Base-by-base conservation (phyloP, 257 asterid genomes). In the Marsdenia floribunda region DNA sequence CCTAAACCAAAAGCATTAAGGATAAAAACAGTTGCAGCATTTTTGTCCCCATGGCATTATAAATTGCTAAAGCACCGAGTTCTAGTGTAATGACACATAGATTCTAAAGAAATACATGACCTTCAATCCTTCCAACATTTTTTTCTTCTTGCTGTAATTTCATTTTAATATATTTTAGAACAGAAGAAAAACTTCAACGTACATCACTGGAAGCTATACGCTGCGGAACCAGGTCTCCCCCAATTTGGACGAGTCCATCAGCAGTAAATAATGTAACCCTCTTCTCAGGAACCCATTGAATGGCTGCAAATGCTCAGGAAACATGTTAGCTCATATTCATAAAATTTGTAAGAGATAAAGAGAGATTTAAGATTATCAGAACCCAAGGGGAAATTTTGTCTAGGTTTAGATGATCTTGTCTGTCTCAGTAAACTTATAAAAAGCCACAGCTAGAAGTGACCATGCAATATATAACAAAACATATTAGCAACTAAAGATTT, bases 241-340 rank as follows among this genome's bases (percentile, higher is more conserved):
- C 99, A 70, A 95, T 86, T 78, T 92, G 99, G 63, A 95, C 57
- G 80, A 95, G 83, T 73, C 99, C 99, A 76, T 95, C 98, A 15
- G 96, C 75, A 35, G 99, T 95, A 80, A 95, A 89, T 68, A 95
- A 79, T 33, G 99, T 95, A 64, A 95, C 82, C 72, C 52, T 87
- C 73, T 95, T 96, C 85, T 92, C 99, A 42, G 87, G 80, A 75
- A 92, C 89, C 99, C 98, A 95, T 68, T 92, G 85, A 70, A 95
- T 77, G 40, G 92, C 99, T 95, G 86, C 82, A 83, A 72, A 40
- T 24, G 24, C 53, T 24, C 70, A 42, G 40, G 33, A 40, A 65
- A 65, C 70, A 49, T 6, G 74, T 70, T 50, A n/a, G 54, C 53
- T n/a, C 18, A 19, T 53, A n/a, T 46, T 50, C 9, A 47, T 47